Percentiles rank a stretch among this genome's conserved stretches.
These are phyloP conservation scores for Saururus chinensis DNA, from an alignment of 164 flowering plant genomes.

Conservation along the genomic window DNA sequence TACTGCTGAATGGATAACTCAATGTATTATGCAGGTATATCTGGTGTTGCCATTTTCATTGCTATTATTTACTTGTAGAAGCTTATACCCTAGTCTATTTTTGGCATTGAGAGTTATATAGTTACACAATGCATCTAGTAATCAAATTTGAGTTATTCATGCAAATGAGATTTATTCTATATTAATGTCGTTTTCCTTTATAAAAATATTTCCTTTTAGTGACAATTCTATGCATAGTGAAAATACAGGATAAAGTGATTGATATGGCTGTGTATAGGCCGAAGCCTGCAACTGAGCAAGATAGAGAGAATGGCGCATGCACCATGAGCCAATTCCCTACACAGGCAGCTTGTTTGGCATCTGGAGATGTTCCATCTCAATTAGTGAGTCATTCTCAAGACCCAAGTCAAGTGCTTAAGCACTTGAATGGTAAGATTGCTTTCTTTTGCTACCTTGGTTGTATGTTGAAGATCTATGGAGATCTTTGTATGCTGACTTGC, in stretches of 20 bases:
- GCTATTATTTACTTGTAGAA: neutral
- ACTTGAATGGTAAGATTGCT: slow-evolving; percentile 7
- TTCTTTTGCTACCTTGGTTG: neutral
- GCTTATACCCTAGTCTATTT: neutral
- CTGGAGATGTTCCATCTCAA: slow-evolving; percentile 46
- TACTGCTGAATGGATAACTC: slow-evolving; percentile 81
- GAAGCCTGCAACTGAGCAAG: slow-evolving; percentile 53
- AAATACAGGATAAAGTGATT: slow-evolving; percentile 56
- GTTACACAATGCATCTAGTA: too few species aligned
- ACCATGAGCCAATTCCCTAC: slow-evolving; percentile 68
- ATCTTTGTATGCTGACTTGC: too few species aligned
- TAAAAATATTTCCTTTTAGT: neutral
- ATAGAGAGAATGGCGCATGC: slow-evolving; percentile 62
- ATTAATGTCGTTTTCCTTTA: neutral
- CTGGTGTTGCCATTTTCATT: neutral
- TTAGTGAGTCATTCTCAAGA: slow-evolving; percentile 29
- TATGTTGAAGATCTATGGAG: neutral
- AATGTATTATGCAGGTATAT: slow-evolving; percentile 71
- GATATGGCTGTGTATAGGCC: slow-evolving; percentile 45
- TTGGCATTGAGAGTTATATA: too few species aligned
- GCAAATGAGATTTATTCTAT: too few species aligned
- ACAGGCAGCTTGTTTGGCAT: slow-evolving; percentile 42
- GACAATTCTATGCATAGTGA: neutral
- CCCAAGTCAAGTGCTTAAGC: slow-evolving; percentile 9
- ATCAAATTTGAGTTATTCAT: too few species aligned